Evolutionary conservation across 2,329 filamentous ascomycete genomes (phyloP), one percentile per base, ranked within the genome.

Genomic region (Paraconiothyrium brasiliense): DNA sequence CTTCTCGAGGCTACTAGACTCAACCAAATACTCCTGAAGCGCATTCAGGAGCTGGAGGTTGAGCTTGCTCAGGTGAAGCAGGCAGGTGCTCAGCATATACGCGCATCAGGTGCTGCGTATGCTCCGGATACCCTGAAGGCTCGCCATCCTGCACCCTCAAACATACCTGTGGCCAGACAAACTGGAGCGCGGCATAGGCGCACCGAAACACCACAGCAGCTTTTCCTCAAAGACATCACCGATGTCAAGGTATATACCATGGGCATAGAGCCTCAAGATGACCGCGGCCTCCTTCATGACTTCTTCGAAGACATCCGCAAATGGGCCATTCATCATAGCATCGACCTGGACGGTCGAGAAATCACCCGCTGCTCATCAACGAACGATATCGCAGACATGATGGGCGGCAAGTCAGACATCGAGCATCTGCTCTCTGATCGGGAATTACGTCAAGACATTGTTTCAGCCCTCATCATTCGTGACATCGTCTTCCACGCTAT

Each of bases 271-370:
- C 66, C 63, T n/a, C 67, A 71, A 50, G 52, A 63, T 20, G 64
- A 65, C 34, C 67, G 67, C 24, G 62, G 62, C 35, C 58, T 71
- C 6, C 57, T 71, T n/a, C 61, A 51, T 41, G 69, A 71, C 54
- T 71, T 68, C 61, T 69, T 71, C 46, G 65, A 70, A 35, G 60
- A 65, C 11, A 67, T 71, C 46, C 62, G 61, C 22, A 59, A 48
- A 13, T 71, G 69, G 69, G 61, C 62, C 22, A 13, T 47, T 14
- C 34, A 30, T 13, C 56, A 68, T 44, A 62, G 57, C 8, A 48
- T n/a, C 10, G 22, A 62, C 3, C 43, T 65, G 14, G 43, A 48
- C 9, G 51, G 34, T 2, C 27, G 59, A 14, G 58, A 61, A 37
- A 52, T 61, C 16, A 55, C 58, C 11, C 44, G 44, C 5, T 61